Conservation (phyloP, 345 rosid genomes). For the Brassica rapa region DNA sequence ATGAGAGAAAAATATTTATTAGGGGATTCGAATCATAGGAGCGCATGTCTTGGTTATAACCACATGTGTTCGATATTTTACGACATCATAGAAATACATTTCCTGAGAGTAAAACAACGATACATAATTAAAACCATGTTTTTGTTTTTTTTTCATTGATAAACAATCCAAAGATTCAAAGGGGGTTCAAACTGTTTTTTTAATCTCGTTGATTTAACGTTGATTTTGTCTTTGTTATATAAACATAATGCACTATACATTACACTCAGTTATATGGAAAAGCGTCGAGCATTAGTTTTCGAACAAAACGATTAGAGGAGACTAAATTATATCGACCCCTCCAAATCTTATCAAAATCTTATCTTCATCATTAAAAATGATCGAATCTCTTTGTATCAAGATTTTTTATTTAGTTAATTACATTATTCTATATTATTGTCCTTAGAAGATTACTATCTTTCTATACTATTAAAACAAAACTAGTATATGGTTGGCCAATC, state of each 20-base stretch:
- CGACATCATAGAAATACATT: constrained; percentile 29
- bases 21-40: neutral
- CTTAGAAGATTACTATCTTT: constrained; percentile 9
- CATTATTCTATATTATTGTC: neutral
- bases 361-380: constrained; percentile 35
- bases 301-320: constrained; percentile 26
- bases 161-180: constrained; percentile 5
- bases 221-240: neutral
- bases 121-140: neutral
- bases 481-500: constrained; percentile 8
- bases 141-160: neutral
- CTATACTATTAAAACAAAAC: neutral
- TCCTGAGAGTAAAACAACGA: neutral
- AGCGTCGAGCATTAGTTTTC: constrained; percentile 10
- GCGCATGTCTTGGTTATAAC: constrained; percentile 28
- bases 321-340: constrained; percentile 37
- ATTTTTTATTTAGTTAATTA: constrained; percentile 15
- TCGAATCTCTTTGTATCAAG: constrained; percentile 27
- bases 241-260: neutral
- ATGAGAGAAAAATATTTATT: neutral
- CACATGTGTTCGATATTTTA: constrained; percentile 38
- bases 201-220: neutral
- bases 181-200: neutral
- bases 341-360: constrained; percentile 39
- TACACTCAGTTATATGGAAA: neutral